These are phyloP conservation scores for Drechslerella coelobrocha DNA, from an alignment of 2,329 filamentous ascomycete species.

Conservation along the genomic window DNA sequence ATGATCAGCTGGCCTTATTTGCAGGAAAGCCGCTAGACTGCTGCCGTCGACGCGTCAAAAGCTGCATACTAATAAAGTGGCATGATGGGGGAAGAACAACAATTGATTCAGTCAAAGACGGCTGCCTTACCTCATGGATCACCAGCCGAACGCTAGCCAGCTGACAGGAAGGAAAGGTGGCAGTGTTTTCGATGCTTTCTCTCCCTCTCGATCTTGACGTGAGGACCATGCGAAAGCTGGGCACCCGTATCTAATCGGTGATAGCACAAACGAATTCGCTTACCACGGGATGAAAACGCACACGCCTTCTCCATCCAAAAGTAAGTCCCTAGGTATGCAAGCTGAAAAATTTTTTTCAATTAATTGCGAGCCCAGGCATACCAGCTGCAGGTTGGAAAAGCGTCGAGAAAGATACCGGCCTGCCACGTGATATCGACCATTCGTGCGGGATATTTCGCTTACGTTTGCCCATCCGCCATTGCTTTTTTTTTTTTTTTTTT, in stretches of 20 bases:
- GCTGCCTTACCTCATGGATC: background rate
- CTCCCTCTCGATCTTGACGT: background rate
- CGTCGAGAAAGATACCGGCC: slow-evolving; percentile 17
- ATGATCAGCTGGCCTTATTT: slow-evolving; percentile 45
- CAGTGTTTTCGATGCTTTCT: slow-evolving; percentile 7
- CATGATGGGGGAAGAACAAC: background rate
- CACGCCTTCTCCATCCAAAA: slow-evolving; percentile 2
- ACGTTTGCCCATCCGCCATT: slow-evolving; percentile 24
- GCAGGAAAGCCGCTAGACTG: slow-evolving; percentile 23
- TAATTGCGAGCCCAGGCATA: slow-evolving; percentile 11
- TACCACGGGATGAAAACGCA: slow-evolving; percentile 48
- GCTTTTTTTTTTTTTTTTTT: slow-evolving; percentile 26
- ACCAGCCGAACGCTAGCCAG: background rate
- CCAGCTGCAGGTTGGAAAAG: background rate
- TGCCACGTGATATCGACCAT: slow-evolving; percentile 43
- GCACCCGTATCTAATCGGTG: slow-evolving; percentile 23
- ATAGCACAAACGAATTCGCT: slow-evolving; percentile 15
- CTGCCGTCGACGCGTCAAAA: slow-evolving; percentile 15
- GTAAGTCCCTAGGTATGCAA: no score
- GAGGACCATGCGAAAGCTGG: background rate
- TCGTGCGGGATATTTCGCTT: slow-evolving; percentile 44
- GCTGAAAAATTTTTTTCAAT: slow-evolving; percentile 15
- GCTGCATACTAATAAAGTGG: background rate
- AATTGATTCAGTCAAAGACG: slow-evolving; percentile 19
- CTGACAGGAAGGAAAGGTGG: background rate